Evolutionary conservation across 257 asterid genomes (phyloP).

Genomic region (Paraleonurus japonicus): DNA sequence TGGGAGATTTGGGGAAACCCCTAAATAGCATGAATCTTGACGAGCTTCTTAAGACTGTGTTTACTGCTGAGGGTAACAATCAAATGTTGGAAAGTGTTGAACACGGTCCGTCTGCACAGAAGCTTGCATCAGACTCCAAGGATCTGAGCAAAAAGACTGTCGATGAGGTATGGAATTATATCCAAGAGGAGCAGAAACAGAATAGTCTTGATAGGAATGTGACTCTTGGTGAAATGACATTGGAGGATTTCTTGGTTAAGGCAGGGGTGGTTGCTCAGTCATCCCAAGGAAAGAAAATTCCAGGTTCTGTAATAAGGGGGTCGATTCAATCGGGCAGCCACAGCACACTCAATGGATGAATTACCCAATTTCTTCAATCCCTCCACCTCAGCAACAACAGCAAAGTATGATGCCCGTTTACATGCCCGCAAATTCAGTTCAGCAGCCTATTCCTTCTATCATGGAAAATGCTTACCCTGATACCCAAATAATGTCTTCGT

Average conservation of each 20-base stretch:
- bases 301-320: constrained; percentile 37
- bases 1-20: constrained; percentile 86
- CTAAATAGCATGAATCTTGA: constrained; percentile 87
- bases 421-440: constrained; percentile 52
- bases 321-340: constrained; percentile 37
- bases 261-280: constrained; percentile 87
- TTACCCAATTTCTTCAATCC: constrained; percentile 43
- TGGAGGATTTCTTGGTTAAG: constrained; percentile 92
- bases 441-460: constrained; percentile 48
- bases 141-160: constrained; percentile 90
- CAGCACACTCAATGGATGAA: constrained; percentile 65
- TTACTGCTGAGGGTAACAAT: constrained; percentile 52
- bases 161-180: constrained; percentile 87
- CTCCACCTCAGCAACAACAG: constrained; percentile 38
- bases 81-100: constrained; percentile 41
- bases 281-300: constrained; percentile 30
- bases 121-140: constrained; percentile 38
- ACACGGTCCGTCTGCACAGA: constrained; percentile 34
- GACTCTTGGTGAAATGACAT: constrained; percentile 84
- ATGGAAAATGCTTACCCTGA: constrained; percentile 56
- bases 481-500: constrained; percentile 58
- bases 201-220: constrained; percentile 48
- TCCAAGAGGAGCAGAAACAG: constrained; percentile 57
- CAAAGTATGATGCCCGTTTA: constrained; percentile 40
- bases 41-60: constrained; percentile 80